Evolutionary conservation across 805 yeast species (phyloP).

Genomic region (Millerago galiae): DNA sequence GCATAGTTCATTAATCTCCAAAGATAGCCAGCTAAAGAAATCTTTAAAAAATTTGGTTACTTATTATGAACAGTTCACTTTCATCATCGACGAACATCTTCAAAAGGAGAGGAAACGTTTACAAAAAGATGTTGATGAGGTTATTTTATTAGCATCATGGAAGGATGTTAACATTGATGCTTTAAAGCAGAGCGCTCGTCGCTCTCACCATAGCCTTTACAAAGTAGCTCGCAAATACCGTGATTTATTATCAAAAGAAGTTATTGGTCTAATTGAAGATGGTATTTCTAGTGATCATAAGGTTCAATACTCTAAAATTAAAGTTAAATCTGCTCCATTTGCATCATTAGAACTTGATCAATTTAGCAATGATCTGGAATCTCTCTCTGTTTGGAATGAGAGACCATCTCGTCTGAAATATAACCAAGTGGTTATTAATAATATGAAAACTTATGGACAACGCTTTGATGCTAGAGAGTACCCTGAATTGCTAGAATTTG

Average conservation of each 20-base stretch:
- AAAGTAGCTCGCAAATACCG: constrained; percentile 82
- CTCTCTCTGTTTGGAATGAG: constrained; percentile 41
- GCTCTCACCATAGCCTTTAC: constrained; percentile 79
- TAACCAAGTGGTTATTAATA: constrained; percentile 41
- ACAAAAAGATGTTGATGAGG: constrained; percentile 77
- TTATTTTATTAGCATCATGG: constrained; percentile 91
- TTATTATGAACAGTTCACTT: constrained; percentile 63
- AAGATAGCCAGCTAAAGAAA: constrained; percentile 24
- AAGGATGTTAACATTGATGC: constrained; percentile 94
- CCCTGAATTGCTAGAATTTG: constrained; percentile 48
- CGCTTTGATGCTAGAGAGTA: constrained; percentile 27
- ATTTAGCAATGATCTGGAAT: constrained; percentile 5
- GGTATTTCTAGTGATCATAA: constrained; percentile 39
- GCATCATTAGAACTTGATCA: constrained; percentile 11
- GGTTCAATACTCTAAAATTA: constrained; percentile 5
- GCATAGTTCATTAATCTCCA: constrained; percentile 38
- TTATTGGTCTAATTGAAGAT: constrained; percentile 49
- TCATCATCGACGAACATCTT: constrained; percentile 41
- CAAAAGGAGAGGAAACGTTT: constrained; percentile 42
- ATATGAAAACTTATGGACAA: constrained; percentile 45
- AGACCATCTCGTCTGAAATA: constrained; percentile 56
- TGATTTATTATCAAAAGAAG: constrained; percentile 44
- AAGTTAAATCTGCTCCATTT: constrained; percentile 7
- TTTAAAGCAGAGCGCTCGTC: constrained; percentile 85
- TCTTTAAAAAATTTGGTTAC: constrained; percentile 52